Evolutionary conservation across 805 yeast species (phyloP).

Genomic region (Sugiyamaella floridensis): DNA sequence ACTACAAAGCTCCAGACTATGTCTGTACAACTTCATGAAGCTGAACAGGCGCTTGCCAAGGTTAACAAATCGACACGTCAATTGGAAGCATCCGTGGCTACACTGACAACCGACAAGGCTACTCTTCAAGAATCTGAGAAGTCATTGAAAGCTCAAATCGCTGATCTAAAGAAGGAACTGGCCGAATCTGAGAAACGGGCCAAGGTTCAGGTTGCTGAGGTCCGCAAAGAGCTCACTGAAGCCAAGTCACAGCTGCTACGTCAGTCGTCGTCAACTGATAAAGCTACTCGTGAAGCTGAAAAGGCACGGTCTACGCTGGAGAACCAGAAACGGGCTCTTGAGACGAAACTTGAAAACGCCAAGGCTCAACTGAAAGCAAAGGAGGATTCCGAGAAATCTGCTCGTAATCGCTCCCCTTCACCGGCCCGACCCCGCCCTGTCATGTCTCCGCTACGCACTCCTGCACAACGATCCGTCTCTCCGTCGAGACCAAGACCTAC

Average conservation of each 20-base stretch:
- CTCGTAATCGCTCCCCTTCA: not conserved
- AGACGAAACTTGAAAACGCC: slow-evolving; percentile 12
- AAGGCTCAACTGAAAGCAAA: slow-evolving; percentile 3
- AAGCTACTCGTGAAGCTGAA: slow-evolving; percentile 11
- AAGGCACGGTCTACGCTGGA: slow-evolving; percentile 1
- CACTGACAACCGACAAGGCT: slow-evolving; percentile 7
- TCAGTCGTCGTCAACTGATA: slow-evolving; percentile 5
- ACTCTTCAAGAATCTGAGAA: slow-evolving; percentile 7
- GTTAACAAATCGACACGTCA: not conserved
- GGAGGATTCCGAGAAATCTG: not conserved
- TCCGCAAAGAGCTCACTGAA: not conserved
- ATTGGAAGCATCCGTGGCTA: not conserved
- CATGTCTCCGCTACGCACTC: too few species aligned
- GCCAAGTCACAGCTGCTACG: slow-evolving; percentile 9
- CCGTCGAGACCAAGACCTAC: too few species aligned
- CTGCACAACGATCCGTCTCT: too few species aligned
- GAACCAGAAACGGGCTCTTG: slow-evolving; percentile 13
- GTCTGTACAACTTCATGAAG: not conserved
- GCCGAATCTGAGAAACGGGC: not conserved
- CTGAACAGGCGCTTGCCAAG: slow-evolving; percentile 1
- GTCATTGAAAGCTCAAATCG: slow-evolving; percentile 9
- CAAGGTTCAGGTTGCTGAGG: not conserved
- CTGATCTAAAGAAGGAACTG: slow-evolving; percentile 1
- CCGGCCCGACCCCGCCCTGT: not conserved
- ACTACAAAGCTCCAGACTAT: not conserved